A percentile compares a stretch with the other conserved stretches of the same genome.
These are phyloP conservation scores for baker's yeast (Saccharomyces cerevisiae) DNA, from an alignment of 805 yeast genomes.

Conservation along the genomic window DNA sequence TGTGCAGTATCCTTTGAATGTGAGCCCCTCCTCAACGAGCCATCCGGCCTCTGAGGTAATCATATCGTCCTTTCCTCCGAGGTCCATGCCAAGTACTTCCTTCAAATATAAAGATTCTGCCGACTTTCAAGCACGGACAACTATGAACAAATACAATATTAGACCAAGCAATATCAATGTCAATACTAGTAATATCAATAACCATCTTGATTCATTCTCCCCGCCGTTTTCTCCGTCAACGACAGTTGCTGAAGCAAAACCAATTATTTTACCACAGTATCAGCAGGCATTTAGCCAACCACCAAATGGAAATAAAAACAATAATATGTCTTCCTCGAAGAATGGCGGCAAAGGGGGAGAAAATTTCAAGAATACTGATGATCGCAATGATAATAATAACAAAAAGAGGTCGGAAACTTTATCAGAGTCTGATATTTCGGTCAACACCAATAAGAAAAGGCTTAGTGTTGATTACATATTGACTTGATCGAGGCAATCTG, in stretches of 20 bases:
- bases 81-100: neutral
- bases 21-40: neutral
- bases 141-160: neutral
- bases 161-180: neutral
- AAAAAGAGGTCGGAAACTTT: neutral
- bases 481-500: neutral
- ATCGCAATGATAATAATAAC: neutral
- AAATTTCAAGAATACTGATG: neutral
- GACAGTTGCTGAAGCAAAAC: neutral
- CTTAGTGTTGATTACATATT: neutral
- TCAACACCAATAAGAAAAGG: neutral
- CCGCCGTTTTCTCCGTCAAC: neutral
- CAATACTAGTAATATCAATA: neutral
- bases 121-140: neutral
- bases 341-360: neutral
- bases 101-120: neutral
- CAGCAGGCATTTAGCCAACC: neutral
- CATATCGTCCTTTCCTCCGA: neutral
- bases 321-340: neutral
- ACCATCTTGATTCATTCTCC: neutral
- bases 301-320: neutral
- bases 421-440: neutral
- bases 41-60: neutral
- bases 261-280: neutral
- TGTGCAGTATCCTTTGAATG: neutral